phyloP scores from a whole-genome alignment of 371 early-diverging fungal species.

The Haplosporangium sp. region DNA sequence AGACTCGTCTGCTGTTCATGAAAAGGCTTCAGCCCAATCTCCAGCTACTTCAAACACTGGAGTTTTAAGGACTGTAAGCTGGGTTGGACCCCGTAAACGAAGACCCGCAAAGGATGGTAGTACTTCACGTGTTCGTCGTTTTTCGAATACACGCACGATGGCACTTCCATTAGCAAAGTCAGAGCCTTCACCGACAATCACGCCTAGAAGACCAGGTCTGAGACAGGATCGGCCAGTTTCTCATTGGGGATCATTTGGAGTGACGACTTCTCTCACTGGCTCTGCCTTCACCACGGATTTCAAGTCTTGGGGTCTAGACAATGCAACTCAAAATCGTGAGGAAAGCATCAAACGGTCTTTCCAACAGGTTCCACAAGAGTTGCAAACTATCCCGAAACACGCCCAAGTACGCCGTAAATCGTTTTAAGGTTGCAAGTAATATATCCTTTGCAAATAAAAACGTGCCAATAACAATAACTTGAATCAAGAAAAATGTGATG shows the following conservation, averaged over 20 bases:
- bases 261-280: background rate
- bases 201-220: background rate
- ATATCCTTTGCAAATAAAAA: background rate
- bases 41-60: background rate
- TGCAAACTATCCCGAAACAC: background rate
- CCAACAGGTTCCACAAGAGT: background rate
- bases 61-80: constrained; percentile 10
- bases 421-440: background rate
- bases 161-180: background rate
- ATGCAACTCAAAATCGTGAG: no score
- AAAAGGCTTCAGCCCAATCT: background rate
- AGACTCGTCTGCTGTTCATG: background rate
- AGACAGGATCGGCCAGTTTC: constrained; percentile 24
- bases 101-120: constrained; percentile 16
- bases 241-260: constrained; percentile 30
- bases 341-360: no score
- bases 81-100: constrained; percentile 32
- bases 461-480: background rate
- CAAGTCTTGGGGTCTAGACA: background rate
- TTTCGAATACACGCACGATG: constrained; percentile 19
- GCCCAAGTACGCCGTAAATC: constrained; percentile 24
- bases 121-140: constrained; percentile 13
- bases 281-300: background rate
- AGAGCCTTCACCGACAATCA: background rate
- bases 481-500: no score